These are phyloP conservation scores for Boletus bicolor DNA, from an alignment of 768 basidiomycete genomes.

Conservation along the genomic window DNA sequence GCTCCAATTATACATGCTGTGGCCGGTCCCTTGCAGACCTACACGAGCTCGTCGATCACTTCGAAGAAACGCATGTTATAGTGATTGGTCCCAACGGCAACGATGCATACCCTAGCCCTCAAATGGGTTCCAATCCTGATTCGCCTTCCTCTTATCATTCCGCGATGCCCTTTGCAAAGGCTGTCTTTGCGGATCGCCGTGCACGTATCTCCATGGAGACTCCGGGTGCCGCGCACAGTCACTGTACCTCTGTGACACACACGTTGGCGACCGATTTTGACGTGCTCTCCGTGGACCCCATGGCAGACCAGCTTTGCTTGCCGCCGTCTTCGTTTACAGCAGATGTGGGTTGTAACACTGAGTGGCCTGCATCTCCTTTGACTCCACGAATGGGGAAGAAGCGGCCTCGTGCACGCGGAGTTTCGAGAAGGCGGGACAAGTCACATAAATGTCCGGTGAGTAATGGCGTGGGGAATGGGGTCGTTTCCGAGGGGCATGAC, in stretches of 20 bases:
- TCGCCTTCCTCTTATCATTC: background rate
- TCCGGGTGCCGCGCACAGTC: background rate
- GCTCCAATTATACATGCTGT: conserved; percentile 49
- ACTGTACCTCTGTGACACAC: background rate
- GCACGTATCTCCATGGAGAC: background rate
- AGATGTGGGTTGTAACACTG: background rate
- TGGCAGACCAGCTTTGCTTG: conserved; percentile 4
- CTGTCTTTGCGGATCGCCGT: conserved; percentile 1
- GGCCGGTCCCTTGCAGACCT: conserved; percentile 43
- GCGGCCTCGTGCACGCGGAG: conserved; percentile 19
- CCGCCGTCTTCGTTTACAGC: conserved; percentile 6
- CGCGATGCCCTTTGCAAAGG: background rate
- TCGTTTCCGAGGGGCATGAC: background rate
- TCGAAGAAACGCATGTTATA: conserved; percentile 42
- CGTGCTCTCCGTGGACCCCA: background rate
- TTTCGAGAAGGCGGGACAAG: conserved; percentile 37
- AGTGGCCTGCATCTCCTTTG: background rate
- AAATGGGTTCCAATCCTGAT: background rate
- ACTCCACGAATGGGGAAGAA: conserved; percentile 5
- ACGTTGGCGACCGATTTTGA: background rate
- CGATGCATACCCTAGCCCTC: conserved; percentile 29
- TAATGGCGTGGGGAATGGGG: conserved; percentile 7
- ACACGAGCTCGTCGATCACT: conserved; percentile 51
- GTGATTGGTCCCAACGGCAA: conserved; percentile 30
- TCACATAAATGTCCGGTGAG: conserved; percentile 49